Base-by-base conservation (phyloP, 805 yeast species). In the Cyberlindnera mycetangii region DNA sequence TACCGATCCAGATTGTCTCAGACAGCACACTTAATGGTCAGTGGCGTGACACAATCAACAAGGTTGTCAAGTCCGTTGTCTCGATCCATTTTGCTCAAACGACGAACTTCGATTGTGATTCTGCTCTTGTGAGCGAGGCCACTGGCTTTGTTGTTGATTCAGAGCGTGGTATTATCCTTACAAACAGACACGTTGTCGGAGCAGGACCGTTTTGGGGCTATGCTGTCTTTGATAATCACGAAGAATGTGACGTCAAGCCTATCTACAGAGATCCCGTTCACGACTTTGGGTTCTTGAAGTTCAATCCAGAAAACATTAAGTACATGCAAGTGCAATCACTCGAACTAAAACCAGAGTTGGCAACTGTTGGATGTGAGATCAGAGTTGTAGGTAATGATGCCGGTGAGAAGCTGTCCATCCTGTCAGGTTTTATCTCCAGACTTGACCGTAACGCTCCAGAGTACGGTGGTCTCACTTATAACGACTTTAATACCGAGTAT, bases 381-480 rank as follows among this genome's bases (percentile, higher is more conserved):
- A 76, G 97, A 58, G 96, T 90, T 22, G 90, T 90, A 31, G 97
- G 97, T 71, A 90, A 90, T 65, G 97, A 90, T 69, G 95, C 96
- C 12, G 97, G 97, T 60, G 97, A 90, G 63, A 89, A 90, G 65
- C 71, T 90, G 37, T 83, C 95, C 39, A 90, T 90, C 56, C 70
- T 89, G 54, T 78, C 96, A 2, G 97, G 97, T 27, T 88, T 89
- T 64, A 70, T 70, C 36, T 68, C 76, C 42, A 78, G 97, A 61
- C 67, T 89, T 47, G 97, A 89, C 67, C 80, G 97, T 71, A 89
- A 89, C 61, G 95, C 97, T 6, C 97, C 97, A 2, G 95, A 87
- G 52, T 90, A 90, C 58, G 97, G 97, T 39, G 81, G 80, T 21
- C 70, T 85, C 59, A 83, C 95, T 14, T 90, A 89, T 65, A 89